Base-by-base conservation (phyloP, 2,329 filamentous ascomycete species). In the Ophiostoma montium region DNA sequence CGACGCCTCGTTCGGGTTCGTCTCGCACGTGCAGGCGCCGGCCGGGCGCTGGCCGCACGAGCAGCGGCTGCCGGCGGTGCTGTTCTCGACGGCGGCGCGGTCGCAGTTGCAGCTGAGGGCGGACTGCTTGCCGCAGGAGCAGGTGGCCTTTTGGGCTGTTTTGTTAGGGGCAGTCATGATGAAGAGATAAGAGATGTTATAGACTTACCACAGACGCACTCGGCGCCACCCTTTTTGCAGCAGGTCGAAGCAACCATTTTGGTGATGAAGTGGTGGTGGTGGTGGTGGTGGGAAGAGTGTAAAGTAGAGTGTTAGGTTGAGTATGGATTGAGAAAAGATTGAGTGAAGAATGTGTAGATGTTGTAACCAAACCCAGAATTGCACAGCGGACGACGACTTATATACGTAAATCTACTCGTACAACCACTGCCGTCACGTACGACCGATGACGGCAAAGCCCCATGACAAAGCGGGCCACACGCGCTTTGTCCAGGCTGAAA, bases 41-140 rank as follows among this genome's bases (percentile, higher is more conserved):
- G 82, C 85, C 19, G 85, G 83, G 50, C 87, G 81, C 57, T 84
- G 80, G 57, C 86, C 78, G 72, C 88, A 94, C 41, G 84, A 88
- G 74, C 87, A 95, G 58, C 86, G 75, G 35, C 85, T 74, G 7
- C 86, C 86, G 7, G 71, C 65, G 50, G 86, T 63, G 36, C 68
- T 68, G 72, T 95, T 95, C 73, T 95, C 89, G 15, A 71, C 67
- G 4, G 73, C 55, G 4, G 88, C 76, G 66, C 86, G 89, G 59
- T 78, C 78, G 70, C 90, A 95, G 54, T 72, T 84, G 77, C 90
- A 96, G 64, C 89, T 74, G 45, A 95, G 78, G 46, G 90, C 90
- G 4, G 80, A 78, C 63, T 92, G 76, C 71, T 95, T 80, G 62
- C 90, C 90, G 65, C 90, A 96, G 15, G 86, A 94, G 78, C 88